phyloP scores from a whole-genome alignment of 306 rosid species.

The Arachis hypogaea region DNA sequence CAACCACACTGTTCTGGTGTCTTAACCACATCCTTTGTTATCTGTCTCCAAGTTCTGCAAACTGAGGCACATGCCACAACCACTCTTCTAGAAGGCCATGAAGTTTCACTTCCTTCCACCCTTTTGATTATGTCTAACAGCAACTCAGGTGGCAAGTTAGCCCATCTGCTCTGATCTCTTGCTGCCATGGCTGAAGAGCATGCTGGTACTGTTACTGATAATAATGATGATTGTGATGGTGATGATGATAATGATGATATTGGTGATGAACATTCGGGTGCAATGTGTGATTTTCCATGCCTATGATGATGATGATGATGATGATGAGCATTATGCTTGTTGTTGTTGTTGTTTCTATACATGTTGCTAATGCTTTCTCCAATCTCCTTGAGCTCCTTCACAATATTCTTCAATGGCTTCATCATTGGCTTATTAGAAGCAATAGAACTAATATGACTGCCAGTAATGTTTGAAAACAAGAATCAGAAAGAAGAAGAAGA shows the following conservation, averaged over 20 bases:
- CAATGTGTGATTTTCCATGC: constrained; percentile 75
- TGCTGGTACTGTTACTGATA: constrained; percentile 19
- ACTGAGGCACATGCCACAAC: constrained; percentile 88
- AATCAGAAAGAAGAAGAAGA: not conserved
- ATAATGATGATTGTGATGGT: constrained; percentile 3
- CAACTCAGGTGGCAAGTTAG: constrained; percentile 81
- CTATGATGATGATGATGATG: constrained; percentile 46
- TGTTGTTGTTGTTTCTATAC: constrained; percentile 53
- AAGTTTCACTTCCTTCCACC: constrained; percentile 71
- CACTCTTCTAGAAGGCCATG: constrained; percentile 87
- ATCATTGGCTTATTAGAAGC: constrained; percentile 30
- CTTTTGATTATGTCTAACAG: constrained; percentile 82
- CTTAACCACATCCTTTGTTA: constrained; percentile 72
- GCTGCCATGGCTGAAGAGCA: constrained; percentile 19
- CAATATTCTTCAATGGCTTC: constrained; percentile 63
- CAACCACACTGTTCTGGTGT: constrained; percentile 86
- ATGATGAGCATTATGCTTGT: not conserved
- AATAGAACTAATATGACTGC: constrained; percentile 27
- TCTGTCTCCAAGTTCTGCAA: constrained; percentile 81
- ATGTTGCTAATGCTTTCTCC: constrained; percentile 61
- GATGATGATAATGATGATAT: constrained; percentile 28
- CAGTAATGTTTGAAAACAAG: constrained; percentile 23
- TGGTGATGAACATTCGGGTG: constrained; percentile 63
- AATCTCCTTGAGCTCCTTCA: constrained; percentile 64
- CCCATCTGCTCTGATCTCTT: constrained; percentile 65